These are phyloP conservation scores for Pestalotiopsis sp. DNA, from an alignment of 2,329 filamentous ascomycete species.

Conservation along the genomic window DNA sequence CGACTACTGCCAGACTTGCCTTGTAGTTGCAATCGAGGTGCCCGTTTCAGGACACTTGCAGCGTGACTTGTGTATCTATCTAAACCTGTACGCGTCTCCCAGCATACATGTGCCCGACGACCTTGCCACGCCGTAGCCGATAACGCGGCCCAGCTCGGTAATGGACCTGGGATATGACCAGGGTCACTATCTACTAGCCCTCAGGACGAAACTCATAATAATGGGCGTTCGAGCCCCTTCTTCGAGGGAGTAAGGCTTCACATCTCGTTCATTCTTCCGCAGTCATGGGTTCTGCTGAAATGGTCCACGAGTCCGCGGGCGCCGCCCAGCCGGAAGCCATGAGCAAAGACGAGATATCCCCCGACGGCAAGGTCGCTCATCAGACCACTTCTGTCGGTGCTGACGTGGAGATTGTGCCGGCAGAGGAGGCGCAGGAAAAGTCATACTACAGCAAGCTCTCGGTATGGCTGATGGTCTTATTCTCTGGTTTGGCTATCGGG, in stretches of 20 bases:
- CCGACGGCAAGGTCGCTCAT: conserved; percentile 1
- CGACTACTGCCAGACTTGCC: neutral
- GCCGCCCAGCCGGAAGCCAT: neutral
- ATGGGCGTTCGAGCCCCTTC: neutral
- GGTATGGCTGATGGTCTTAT: conserved; percentile 46
- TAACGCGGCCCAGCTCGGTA: neutral
- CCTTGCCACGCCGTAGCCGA: neutral
- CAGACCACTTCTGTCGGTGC: neutral
- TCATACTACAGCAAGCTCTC: conserved; percentile 42
- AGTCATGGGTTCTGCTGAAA: neutral
- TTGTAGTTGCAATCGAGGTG: neutral
- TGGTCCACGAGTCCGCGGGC: neutral
- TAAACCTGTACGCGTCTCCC: neutral
- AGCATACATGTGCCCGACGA: neutral
- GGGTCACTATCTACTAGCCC: neutral
- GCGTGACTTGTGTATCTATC: neutral
- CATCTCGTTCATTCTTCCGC: neutral
- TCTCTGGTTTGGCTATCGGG: conserved; percentile 48
- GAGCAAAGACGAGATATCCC: neutral
- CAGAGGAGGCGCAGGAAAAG: conserved; percentile 21
- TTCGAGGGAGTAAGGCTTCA: neutral
- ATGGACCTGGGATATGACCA: neutral
- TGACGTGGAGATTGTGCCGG: conserved; percentile 12
- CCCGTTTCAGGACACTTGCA: neutral
- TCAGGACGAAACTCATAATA: neutral